Evolutionary conservation across 1,284 basidiomycete species (phyloP), one percentile per base, ranked within the genome.

Genomic region (Boletus sp.): DNA sequence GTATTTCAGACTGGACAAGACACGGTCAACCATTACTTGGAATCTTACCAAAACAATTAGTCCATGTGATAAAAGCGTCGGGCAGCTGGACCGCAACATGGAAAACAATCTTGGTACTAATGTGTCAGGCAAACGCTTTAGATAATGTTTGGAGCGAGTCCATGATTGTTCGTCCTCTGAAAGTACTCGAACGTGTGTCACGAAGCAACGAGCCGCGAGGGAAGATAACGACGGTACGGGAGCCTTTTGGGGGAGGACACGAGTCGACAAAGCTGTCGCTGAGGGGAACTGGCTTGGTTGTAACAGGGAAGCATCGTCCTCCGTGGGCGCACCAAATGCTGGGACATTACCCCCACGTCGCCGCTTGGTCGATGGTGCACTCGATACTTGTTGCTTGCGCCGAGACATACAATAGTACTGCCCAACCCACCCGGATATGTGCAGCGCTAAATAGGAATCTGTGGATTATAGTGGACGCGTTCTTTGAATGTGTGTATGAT

Each of bases 91-190:
- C 55, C 74, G 77, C 33, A 89, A 69, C 67, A 80, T 77, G 7
- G 77, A 67, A 60, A 86, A 84, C 15, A 88, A 53, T 56, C 72
- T 79, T 41, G 80, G 77, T 12, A 82, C 69, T 4, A 85, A 60
- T 5, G 69, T n/a, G 46, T 87, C 84, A 0, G 86, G 86, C 12
- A 88, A 67, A 2, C 64, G 63, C 55, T 76, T 74, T n/a, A 88
- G 68, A 64, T 75, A 74, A 33, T 60, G 54, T 29, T 77, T 75
- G 2, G 77, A 71, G 18, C 60, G 60, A 35, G 70, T 64, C 81
- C 82, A 84, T 22, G 67, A 57, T 13, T 60, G 52, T 44, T 74
- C 69, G 41, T 80, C 70, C 18, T 68, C 66, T 29, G 77, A 76
- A 7, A 88, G 69, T 11, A 60, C 63, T 22, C 68, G 65, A 53